Percentiles rank a stretch among this genome's conserved stretches.
Evolutionary conservation across 2,329 filamentous ascomycete species (phyloP).

Genomic region (Fusarium kyushuense): DNA sequence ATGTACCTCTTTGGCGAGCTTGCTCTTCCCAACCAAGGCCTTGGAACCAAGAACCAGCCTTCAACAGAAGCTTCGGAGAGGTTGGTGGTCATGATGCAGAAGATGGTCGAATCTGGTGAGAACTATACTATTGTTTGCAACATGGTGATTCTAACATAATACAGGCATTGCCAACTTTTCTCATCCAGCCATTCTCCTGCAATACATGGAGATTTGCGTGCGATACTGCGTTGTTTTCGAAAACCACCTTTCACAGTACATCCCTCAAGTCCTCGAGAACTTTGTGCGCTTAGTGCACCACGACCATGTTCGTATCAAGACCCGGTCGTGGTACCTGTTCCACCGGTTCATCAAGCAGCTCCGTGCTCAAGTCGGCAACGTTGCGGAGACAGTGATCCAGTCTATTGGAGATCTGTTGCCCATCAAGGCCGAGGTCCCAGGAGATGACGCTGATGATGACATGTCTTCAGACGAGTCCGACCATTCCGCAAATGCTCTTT

Average conservation of each 20-base stretch:
- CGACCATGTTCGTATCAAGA: conserved; percentile 85
- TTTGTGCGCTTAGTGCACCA: conserved; percentile 94
- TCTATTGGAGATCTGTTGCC: conserved; percentile 88
- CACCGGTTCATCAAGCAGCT: conserved; percentile 92
- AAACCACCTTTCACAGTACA: conserved; percentile 76
- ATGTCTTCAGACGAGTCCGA: conserved; percentile 96
- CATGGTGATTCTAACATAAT: conserved; percentile 35
- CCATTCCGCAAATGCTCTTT: conserved; percentile 88
- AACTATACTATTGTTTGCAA: conserved; percentile 14
- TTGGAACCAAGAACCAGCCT: conserved; percentile 88
- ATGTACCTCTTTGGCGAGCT: conserved; percentile 97
- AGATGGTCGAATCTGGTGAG: conserved; percentile 92
- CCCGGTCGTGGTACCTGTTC: conserved; percentile 97
- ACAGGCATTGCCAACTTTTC: conserved; percentile 85
- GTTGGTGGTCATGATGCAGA: conserved; percentile 91
- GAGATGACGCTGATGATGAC: conserved; percentile 83
- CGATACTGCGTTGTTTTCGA: conserved; percentile 95
- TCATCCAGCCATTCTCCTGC: conserved; percentile 91
- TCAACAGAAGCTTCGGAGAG: conserved; percentile 83
- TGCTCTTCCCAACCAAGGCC: conserved; percentile 85
- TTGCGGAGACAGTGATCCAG: conserved; percentile 91
- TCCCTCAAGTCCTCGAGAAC: conserved; percentile 87
- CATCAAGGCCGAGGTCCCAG: conserved; percentile 89
- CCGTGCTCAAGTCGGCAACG: conserved; percentile 83
- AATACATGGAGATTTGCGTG: conserved; percentile 99